phyloP scores from a whole-genome alignment of 1,139 yeast genomes.

The Blastobotrys elegans region DNA sequence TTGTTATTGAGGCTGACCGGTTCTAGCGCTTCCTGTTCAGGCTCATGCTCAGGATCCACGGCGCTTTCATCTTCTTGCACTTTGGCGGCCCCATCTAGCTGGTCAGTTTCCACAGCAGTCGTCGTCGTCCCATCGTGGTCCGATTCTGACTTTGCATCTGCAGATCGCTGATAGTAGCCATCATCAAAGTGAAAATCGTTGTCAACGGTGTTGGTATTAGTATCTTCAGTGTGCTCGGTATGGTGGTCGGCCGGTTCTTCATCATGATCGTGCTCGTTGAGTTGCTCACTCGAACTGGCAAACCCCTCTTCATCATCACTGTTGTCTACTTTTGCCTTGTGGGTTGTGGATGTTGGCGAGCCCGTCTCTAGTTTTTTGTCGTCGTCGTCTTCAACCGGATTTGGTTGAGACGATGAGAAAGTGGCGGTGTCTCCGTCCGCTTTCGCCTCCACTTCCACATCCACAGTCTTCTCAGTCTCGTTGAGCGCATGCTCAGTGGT shows the following conservation, averaged over 20 bases:
- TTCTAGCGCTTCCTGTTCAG: background rate
- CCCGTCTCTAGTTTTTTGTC: background rate
- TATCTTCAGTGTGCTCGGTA: background rate
- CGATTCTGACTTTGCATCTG: no score
- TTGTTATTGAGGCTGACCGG: background rate
- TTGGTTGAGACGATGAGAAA: no score
- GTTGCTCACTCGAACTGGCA: slow-evolving; percentile 1
- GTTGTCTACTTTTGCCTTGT: slow-evolving; percentile 4
- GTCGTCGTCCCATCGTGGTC: background rate
- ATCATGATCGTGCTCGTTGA: background rate
- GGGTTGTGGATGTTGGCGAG: no score
- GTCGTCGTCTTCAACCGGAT: no score
- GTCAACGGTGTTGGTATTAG: background rate
- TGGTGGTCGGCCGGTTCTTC: background rate
- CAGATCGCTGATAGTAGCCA: no score
- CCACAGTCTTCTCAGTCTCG: no score
- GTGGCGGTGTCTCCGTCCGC: no score
- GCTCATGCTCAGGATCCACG: background rate
- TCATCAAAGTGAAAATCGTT: background rate
- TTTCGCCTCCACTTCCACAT: no score
- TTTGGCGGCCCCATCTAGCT: background rate
- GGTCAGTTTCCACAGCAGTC: background rate
- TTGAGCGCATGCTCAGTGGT: no score
- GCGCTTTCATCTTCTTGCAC: background rate
- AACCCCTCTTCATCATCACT: slow-evolving; percentile 5